phyloP scores from a whole-genome alignment of 176 grass and related monocot species.

The Puccinellia tenuiflora region DNA sequence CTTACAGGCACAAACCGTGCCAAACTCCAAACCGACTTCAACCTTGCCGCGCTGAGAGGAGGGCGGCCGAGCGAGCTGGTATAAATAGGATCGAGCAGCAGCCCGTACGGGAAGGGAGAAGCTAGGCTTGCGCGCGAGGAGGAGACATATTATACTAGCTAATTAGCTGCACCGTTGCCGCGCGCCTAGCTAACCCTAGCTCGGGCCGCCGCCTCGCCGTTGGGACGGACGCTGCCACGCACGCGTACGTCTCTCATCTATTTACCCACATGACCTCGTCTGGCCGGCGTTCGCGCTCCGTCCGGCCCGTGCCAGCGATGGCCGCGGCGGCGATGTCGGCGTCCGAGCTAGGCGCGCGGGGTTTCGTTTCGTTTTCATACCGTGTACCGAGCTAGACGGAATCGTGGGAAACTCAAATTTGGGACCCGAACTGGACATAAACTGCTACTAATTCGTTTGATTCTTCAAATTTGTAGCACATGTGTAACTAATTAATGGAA shows the following conservation, averaged over 20 bases:
- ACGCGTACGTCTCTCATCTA: too few species aligned
- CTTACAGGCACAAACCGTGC: background rate
- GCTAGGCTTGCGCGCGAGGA: background rate
- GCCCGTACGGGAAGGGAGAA: background rate
- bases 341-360: too few species aligned
- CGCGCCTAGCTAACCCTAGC: background rate
- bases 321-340: background rate
- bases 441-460: too few species aligned
- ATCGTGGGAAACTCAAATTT: too few species aligned
- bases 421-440: too few species aligned
- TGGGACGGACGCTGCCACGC: too few species aligned
- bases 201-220: background rate
- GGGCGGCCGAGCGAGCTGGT: background rate
- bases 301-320: background rate
- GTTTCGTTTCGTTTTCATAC: too few species aligned
- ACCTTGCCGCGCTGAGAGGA: background rate
- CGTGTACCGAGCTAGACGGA: too few species aligned
- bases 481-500: too few species aligned
- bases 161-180: background rate
- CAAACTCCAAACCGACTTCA: background rate
- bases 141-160: background rate
- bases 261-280: too few species aligned
- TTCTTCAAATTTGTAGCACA: too few species aligned
- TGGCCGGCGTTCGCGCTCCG: background rate
- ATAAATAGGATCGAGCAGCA: background rate